These are phyloP conservation scores for Gremmenia infestans DNA, from an alignment of 2,329 filamentous ascomycete genomes.

Conservation along the genomic window DNA sequence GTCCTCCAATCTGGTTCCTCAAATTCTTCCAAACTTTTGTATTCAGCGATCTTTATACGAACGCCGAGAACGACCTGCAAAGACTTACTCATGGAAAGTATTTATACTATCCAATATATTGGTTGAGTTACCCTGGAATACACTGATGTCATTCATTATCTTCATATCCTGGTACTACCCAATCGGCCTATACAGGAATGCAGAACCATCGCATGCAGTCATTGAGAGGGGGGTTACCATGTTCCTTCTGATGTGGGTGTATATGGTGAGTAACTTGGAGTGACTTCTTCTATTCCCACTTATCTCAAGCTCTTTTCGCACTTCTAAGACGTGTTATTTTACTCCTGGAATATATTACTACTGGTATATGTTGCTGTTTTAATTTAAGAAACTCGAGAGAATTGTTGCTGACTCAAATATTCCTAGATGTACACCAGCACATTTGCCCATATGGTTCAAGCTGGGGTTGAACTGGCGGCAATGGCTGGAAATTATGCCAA, in stretches of 20 bases:
- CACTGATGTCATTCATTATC: conserved; percentile 67
- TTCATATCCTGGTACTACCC: conserved; percentile 80
- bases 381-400: too few species aligned
- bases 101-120: conserved; percentile 48
- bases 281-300: too few species aligned
- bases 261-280: too few species aligned
- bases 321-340: conserved; percentile 39
- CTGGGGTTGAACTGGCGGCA: conserved; percentile 70
- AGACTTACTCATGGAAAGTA: conserved; percentile 33
- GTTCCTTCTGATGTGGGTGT: conserved; percentile 60
- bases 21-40: conserved; percentile 64
- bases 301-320: too few species aligned
- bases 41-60: conserved; percentile 50
- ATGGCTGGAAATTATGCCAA: conserved; percentile 75
- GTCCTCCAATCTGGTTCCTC: conserved; percentile 58
- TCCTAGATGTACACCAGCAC: conserved; percentile 76
- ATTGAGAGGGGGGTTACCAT: conserved; percentile 48
- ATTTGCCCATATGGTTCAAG: conserved; percentile 74
- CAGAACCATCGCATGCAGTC: conserved; percentile 17
- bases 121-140: conserved; percentile 82
- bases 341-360: conserved; percentile 70
- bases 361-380: conserved; percentile 73
- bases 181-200: conserved; percentile 60
- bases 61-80: conserved; percentile 32
- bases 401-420: conserved; percentile 17